phyloP scores from a whole-genome alignment of 176 grass and related monocot species.

The Aegilops tauschii region DNA sequence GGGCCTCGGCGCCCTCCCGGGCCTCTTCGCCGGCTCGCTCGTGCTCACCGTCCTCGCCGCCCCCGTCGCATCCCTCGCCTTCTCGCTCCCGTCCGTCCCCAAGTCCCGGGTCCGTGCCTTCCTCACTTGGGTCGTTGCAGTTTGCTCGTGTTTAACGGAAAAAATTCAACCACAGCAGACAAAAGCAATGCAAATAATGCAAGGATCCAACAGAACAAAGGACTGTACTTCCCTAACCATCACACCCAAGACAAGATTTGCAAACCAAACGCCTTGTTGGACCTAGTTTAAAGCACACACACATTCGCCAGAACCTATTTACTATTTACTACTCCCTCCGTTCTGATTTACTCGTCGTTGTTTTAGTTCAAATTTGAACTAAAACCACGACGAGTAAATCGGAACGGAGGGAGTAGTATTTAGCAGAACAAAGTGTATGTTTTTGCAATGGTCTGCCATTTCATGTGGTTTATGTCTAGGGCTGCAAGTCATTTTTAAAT shows the following conservation, averaged over 20 bases:
- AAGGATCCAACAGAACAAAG: background rate
- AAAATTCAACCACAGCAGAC: background rate
- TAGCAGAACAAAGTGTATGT: background rate
- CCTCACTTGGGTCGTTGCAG: background rate
- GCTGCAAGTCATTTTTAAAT: background rate
- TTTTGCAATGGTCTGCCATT: background rate
- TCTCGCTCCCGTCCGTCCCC: conserved; percentile 80
- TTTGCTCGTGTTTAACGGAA: background rate
- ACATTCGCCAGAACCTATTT: background rate
- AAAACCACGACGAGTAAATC: too few species aligned
- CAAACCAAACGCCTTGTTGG: background rate
- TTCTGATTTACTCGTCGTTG: too few species aligned
- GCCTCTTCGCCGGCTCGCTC: conserved; percentile 81
- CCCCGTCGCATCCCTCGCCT: conserved; percentile 72
- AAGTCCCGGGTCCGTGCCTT: conserved; percentile 51
- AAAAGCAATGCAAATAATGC: background rate
- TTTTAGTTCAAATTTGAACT: too few species aligned
- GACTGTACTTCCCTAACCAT: background rate
- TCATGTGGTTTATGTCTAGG: background rate
- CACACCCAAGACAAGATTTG: background rate
- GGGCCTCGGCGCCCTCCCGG: conserved; percentile 58
- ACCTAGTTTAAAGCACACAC: too few species aligned
- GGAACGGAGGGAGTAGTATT: too few species aligned
- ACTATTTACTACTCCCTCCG: background rate
- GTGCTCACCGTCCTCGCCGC: conserved; percentile 79